These are phyloP conservation scores for Elsinoe australis DNA, from an alignment of 2,329 filamentous ascomycete species.

Conservation along the genomic window DNA sequence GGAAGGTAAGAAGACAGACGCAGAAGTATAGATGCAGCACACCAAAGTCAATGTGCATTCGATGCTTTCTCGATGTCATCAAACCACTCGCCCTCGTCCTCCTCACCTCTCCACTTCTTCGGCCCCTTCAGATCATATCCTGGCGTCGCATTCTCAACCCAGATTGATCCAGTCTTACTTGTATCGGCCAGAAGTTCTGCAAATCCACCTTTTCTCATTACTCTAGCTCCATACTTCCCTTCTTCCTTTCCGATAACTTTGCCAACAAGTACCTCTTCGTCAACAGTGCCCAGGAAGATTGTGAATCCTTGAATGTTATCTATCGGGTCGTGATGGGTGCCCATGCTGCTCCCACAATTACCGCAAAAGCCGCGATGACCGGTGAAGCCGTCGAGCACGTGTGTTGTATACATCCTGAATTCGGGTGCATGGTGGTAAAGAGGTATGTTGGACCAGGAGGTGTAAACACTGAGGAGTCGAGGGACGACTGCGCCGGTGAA, in stretches of 20 bases:
- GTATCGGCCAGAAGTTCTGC: too few relatives aligned
- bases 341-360: not conserved
- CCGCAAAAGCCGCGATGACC: conserved; percentile 1
- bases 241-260: not conserved
- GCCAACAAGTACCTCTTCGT: not conserved
- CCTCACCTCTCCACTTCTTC: not conserved
- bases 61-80: too few relatives aligned
- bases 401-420: not conserved
- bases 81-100: not conserved
- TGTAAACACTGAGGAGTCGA: not conserved
- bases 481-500: not conserved
- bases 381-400: not conserved
- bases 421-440: not conserved
- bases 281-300: not conserved
- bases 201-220: not conserved
- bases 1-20: too few relatives aligned
- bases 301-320: not conserved
- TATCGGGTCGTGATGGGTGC: not conserved
- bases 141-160: not conserved
- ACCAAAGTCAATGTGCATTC: too few relatives aligned
- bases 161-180: not conserved
- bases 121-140: not conserved
- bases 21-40: too few relatives aligned
- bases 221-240: not conserved
- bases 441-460: not conserved